phyloP scores from a whole-genome alignment of 2,329 filamentous ascomycete species.

The Allantophomopsis cytisporea region DNA sequence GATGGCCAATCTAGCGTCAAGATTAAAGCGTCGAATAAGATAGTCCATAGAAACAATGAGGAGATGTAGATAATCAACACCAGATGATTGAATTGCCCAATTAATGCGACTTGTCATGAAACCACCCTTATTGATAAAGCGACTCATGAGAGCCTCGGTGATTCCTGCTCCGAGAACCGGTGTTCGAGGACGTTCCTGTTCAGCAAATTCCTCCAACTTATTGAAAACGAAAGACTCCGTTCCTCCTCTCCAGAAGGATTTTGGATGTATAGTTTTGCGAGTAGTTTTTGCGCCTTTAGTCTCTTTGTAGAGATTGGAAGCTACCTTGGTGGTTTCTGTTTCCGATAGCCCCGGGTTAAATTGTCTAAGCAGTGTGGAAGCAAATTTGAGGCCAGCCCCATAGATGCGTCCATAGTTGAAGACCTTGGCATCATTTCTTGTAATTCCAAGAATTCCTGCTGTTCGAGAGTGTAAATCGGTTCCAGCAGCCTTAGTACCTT shows the following conservation, averaged over 20 bases:
- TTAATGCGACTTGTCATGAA: constrained; percentile 97
- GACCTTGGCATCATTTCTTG: constrained; percentile 87
- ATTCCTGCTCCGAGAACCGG: constrained; percentile 91
- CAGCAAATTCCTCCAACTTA: constrained; percentile 92
- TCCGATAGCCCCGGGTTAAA: constrained; percentile 84
- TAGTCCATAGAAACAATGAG: constrained; percentile 94
- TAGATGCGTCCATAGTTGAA: constrained; percentile 99
- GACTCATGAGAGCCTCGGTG: constrained; percentile 83
- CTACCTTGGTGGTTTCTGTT: constrained; percentile 60
- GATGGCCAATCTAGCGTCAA: constrained; percentile 74
- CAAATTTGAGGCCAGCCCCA: constrained; percentile 91
- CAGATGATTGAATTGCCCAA: constrained; percentile 96
- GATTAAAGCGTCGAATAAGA: constrained; percentile 69
- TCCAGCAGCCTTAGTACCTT: constrained; percentile 86
- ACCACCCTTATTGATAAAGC: constrained; percentile 75
- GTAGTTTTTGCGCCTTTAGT: constrained; percentile 86
- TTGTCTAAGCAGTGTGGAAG: constrained; percentile 75
- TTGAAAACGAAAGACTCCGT: constrained; percentile 99
- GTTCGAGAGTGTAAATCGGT: constrained; percentile 94
- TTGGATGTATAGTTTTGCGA: constrained; percentile 56
- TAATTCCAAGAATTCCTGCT: constrained; percentile 83
- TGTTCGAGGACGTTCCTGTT: constrained; percentile 81
- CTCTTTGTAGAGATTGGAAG: constrained; percentile 68
- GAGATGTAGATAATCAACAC: constrained; percentile 92
- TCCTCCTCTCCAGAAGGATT: constrained; percentile 85